Percentiles rank a stretch among this genome's conserved stretches.
Evolutionary conservation across 1,139 yeast species (phyloP).

Genomic region (Lodderomyces jiufengensis): DNA sequence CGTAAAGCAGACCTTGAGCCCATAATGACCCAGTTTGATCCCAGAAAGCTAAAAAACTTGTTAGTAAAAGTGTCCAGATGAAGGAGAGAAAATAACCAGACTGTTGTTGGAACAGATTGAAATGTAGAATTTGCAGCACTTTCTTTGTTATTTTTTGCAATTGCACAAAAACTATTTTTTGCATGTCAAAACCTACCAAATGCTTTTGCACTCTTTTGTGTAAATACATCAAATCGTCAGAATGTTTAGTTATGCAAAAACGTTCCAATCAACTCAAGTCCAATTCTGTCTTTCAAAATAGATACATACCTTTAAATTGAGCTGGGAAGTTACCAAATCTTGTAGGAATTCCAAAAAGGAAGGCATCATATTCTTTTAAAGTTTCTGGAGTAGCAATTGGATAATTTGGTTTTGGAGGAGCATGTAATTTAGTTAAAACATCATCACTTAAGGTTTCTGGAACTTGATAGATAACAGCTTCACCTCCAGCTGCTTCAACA

Average conservation of each 20-base stretch:
- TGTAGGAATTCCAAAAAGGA: constrained; percentile 50
- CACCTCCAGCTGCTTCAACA: constrained; percentile 32
- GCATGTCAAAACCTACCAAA: too few species aligned
- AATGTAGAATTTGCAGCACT: too few species aligned
- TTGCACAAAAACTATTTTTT: too few species aligned
- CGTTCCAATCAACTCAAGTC: too few species aligned
- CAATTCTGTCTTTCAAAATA: too few species aligned
- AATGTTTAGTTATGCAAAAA: too few species aligned
- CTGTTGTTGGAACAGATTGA: too few species aligned
- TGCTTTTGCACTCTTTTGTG: too few species aligned
- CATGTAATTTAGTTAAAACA: constrained; percentile 37
- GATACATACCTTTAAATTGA: constrained; percentile 39
- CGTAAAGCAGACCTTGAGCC: constrained; percentile 46
- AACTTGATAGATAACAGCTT: constrained; percentile 45
- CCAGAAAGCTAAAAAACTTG: constrained; percentile 29
- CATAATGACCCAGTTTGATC: constrained; percentile 48
- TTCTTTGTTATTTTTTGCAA: too few species aligned
- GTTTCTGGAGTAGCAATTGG: constrained; percentile 41
- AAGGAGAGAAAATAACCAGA: too few species aligned
- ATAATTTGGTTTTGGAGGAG: constrained; percentile 29
- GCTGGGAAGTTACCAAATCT: constrained; percentile 48
- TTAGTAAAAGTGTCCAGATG: too few species aligned
- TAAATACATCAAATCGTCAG: too few species aligned
- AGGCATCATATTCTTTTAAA: constrained; percentile 42
- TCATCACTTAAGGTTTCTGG: constrained; percentile 46